Evolutionary conservation across 441 rosid genomes (phyloP).

Genomic region (Manihot esculenta): DNA sequence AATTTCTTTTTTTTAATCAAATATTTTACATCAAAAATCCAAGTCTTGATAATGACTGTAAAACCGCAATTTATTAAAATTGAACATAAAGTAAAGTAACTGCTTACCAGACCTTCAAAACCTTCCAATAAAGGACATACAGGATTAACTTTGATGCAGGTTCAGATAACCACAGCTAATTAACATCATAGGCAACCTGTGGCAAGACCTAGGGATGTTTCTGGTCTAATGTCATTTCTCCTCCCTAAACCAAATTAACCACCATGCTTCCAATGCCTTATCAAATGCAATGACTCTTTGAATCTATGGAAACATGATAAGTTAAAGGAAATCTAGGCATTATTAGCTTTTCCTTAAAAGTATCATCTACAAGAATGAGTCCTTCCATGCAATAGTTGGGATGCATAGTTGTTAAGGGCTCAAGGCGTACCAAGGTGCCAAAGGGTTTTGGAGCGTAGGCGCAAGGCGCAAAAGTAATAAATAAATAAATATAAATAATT

Average conservation of each 20-base stretch:
- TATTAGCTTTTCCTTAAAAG: not conserved
- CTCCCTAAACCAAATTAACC: not conserved
- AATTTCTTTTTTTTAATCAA: not conserved
- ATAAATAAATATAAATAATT: no score
- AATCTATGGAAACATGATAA: not conserved
- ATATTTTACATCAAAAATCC: not conserved
- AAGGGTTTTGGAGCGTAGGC: no score
- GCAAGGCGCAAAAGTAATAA: no score
- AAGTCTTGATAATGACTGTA: not conserved
- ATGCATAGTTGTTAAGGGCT: no score
- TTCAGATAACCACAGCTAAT: not conserved
- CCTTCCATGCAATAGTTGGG: not conserved
- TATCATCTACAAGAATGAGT: not conserved
- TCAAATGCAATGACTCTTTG: not conserved
- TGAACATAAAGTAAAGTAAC: not conserved
- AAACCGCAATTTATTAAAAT: not conserved
- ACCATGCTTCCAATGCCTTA: not conserved
- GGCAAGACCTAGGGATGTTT: not conserved
- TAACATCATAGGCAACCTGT: not conserved
- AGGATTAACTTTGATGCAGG: not conserved
- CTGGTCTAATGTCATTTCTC: not conserved
- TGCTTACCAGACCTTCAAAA: not conserved
- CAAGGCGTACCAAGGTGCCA: no score
- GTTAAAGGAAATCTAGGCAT: no score
- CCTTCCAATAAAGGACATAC: not conserved